phyloP scores from a whole-genome alignment of 1,284 basidiomycete species.

The Apiotrichum brassicae region DNA sequence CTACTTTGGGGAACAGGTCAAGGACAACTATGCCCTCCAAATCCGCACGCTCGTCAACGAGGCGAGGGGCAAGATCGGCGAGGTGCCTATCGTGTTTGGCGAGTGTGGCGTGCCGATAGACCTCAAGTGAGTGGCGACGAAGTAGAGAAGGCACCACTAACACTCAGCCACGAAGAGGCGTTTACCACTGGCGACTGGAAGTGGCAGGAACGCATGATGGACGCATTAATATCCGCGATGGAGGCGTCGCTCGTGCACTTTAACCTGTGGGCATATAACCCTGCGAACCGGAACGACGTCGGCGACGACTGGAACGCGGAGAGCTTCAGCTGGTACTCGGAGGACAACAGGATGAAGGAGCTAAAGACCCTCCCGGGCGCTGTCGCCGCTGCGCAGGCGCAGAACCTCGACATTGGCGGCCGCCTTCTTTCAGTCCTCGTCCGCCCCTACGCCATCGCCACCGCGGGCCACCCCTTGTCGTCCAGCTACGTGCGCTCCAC shows the following conservation, averaged over 20 bases:
- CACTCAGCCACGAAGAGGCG: slow-evolving; percentile 59
- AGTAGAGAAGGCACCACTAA: slow-evolving; percentile 12
- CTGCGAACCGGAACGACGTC: slow-evolving; percentile 65
- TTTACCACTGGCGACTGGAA: slow-evolving; percentile 67
- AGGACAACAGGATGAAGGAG: slow-evolving; percentile 40
- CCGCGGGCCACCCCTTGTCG: slow-evolving; percentile 36
- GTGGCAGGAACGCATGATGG: slow-evolving; percentile 82
- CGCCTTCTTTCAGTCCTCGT: slow-evolving; percentile 71
- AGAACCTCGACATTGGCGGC: slow-evolving; percentile 67
- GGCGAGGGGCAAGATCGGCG: slow-evolving; percentile 62
- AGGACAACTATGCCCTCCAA: slow-evolving; percentile 74
- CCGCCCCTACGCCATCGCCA: slow-evolving; percentile 40
- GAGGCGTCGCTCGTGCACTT: slow-evolving; percentile 68
- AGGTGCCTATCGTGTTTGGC: slow-evolving; percentile 74
- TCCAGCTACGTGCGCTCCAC: slow-evolving; percentile 26
- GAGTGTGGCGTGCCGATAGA: slow-evolving; percentile 93
- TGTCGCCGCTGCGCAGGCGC: slow-evolving; percentile 49
- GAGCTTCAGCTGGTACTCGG: slow-evolving; percentile 88
- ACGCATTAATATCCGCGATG: slow-evolving; percentile 70
- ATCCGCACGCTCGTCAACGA: slow-evolving; percentile 69
- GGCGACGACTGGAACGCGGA: slow-evolving; percentile 96
- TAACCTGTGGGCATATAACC: slow-evolving; percentile 93
- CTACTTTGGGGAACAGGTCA: slow-evolving; percentile 75
- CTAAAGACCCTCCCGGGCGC: slow-evolving; percentile 41
- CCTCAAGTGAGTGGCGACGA: slow-evolving; percentile 63